phyloP scores from a whole-genome alignment of 768 basidiomycete genomes.

The Leucocoprinus sp. region DNA sequence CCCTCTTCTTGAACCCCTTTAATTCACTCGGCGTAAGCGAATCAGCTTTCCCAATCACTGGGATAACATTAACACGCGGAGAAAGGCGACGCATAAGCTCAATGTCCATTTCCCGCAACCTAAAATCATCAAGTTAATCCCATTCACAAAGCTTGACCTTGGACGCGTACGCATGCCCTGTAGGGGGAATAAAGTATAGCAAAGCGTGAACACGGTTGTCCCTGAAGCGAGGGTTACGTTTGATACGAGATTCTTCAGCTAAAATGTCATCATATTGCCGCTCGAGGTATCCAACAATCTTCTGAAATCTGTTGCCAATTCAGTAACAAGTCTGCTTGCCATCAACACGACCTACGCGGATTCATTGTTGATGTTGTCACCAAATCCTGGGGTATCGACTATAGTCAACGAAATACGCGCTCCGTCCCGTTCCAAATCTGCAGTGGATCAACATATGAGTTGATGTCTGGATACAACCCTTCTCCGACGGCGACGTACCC shows the following conservation, averaged over 20 bases:
- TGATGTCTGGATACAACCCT: neutral
- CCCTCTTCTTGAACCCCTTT: conserved; percentile 92
- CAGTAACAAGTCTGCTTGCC: neutral
- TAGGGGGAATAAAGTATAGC: conserved; percentile 97
- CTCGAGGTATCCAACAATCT: conserved; percentile 94
- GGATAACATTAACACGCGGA: conserved; percentile 97
- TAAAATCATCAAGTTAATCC: conserved; percentile 19
- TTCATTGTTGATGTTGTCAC: conserved; percentile 98
- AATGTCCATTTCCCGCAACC: conserved; percentile 96
- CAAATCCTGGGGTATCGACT: conserved; percentile 98
- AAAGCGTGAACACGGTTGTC: conserved; percentile 96
- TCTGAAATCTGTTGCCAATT: conserved; percentile 65
- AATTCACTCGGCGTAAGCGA: conserved; percentile 90
- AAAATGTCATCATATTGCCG: conserved; percentile 99
- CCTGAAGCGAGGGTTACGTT: conserved; percentile 98
- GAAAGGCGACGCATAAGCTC: conserved; percentile 98
- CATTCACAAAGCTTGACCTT: neutral
- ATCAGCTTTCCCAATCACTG: conserved; percentile 95
- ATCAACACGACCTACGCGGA: conserved; percentile 64
- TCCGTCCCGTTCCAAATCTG: conserved; percentile 97
- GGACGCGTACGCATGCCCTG: conserved; percentile 82
- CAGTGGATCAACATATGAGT: conserved; percentile 6
- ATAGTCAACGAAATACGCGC: conserved; percentile 97
- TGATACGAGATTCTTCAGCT: conserved; percentile 97
- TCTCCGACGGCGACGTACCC: conserved; percentile 42